Percentiles rank a stretch among this genome's conserved stretches.
These are phyloP conservation scores for Bidens hawaiensis DNA, from an alignment of 140 eudicot species.

Conservation along the genomic window DNA sequence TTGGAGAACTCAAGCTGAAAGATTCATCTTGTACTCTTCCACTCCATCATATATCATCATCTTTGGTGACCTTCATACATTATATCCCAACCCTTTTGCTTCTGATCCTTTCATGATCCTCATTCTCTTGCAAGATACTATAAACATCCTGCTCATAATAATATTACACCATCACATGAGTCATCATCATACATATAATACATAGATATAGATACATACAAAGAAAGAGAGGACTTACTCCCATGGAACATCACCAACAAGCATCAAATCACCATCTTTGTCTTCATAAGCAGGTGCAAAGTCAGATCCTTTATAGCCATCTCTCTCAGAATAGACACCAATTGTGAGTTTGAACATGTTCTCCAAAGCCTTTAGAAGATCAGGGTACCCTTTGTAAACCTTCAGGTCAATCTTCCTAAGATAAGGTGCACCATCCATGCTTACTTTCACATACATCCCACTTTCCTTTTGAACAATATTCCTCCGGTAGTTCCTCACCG, in stretches of 20 bases:
- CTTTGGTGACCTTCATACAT: slow-evolving; percentile 23
- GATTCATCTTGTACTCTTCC: slow-evolving; percentile 19
- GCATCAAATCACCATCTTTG: slow-evolving; percentile 97
- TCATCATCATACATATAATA: too few species aligned
- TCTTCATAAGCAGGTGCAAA: slow-evolving; percentile 84
- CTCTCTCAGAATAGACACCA: slow-evolving; percentile 71
- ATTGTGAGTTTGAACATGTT: slow-evolving; percentile 76
- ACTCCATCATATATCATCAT: background rate
- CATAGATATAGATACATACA: too few species aligned
- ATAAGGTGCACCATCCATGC: slow-evolving; percentile 98
- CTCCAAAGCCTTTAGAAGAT: slow-evolving; percentile 66
- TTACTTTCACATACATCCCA: slow-evolving; percentile 79
- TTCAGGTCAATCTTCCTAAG: slow-evolving; percentile 83
- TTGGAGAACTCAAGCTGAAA: slow-evolving; percentile 44
- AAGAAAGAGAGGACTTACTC: slow-evolving; percentile 40
- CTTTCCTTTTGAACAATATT: slow-evolving; percentile 39
- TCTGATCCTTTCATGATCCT: slow-evolving; percentile 87
- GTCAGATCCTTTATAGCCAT: slow-evolving; percentile 80
- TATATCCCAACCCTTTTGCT: slow-evolving; percentile 66
- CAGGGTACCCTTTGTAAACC: slow-evolving; percentile 50
- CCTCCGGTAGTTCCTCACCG: slow-evolving; percentile 65
- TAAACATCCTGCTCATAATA: slow-evolving; percentile 77
- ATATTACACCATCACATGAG: slow-evolving; percentile 10
- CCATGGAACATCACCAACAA: slow-evolving; percentile 95
- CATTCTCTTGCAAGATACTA: slow-evolving; percentile 69